Conservation (phyloP, 2,329 filamentous ascomycete species). For the Fusarium multiceps region DNA sequence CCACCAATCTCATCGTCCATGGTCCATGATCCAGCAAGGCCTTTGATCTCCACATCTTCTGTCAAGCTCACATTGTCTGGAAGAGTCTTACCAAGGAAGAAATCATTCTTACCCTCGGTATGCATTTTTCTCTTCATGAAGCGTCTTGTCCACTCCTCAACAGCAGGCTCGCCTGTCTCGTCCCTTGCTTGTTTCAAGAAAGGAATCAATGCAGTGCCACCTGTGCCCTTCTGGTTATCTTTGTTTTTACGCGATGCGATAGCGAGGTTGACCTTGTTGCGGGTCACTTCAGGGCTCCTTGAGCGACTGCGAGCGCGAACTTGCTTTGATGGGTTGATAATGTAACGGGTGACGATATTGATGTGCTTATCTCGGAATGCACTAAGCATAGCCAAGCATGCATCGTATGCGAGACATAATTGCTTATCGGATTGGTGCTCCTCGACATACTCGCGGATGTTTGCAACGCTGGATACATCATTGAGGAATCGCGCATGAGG, state of each 20-base stretch:
- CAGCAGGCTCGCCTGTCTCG: conserved; percentile 92
- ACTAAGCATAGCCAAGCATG: conserved; percentile 78
- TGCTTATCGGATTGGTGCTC: conserved; percentile 68
- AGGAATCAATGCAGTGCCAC: conserved; percentile 91
- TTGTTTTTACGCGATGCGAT: conserved; percentile 63
- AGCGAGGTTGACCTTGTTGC: conserved; percentile 69
- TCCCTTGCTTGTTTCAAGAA: conserved; percentile 97
- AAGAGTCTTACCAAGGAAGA: conserved; percentile 67
- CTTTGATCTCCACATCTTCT: conserved; percentile 65
- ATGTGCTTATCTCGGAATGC: conserved; percentile 92
- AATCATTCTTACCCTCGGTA: conserved; percentile 64
- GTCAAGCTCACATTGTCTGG: conserved; percentile 52
- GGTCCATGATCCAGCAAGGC: conserved; percentile 88
- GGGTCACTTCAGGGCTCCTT: conserved; percentile 64
- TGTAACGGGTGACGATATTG: conserved; percentile 94
- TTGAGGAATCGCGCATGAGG: conserved; percentile 89
- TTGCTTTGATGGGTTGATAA: conserved; percentile 87
- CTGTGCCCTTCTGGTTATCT: conserved; percentile 83
- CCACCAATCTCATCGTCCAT: conserved; percentile 82
- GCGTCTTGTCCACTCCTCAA: conserved; percentile 71
- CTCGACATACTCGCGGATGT: conserved; percentile 87
- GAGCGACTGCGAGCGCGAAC: conserved; percentile 72
- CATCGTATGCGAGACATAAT: conserved; percentile 86
- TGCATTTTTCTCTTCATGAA: conserved; percentile 67
- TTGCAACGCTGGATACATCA: conserved; percentile 81